These are phyloP conservation scores for Leptographium flavum DNA, from an alignment of 2,329 filamentous ascomycete genomes.

Conservation along the genomic window DNA sequence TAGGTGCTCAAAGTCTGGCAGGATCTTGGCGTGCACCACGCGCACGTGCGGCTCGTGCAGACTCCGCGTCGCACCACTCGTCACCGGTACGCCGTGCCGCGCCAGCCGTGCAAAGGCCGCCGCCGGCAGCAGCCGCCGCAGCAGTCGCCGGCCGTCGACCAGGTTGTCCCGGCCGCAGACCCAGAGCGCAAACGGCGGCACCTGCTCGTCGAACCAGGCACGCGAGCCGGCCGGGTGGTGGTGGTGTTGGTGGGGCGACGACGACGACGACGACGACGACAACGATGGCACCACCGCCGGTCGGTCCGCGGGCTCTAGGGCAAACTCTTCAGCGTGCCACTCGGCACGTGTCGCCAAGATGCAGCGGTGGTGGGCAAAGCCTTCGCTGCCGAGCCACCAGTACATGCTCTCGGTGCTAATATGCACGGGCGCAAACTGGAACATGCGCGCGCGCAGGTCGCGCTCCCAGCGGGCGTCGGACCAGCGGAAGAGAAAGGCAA, in stretches of 20 bases:
- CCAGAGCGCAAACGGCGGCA: slow-evolving; percentile 80
- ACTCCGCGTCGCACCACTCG: slow-evolving; percentile 4
- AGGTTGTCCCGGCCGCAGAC: slow-evolving; percentile 70
- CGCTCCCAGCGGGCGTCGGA: slow-evolving; percentile 73
- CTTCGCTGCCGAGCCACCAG: slow-evolving; percentile 87
- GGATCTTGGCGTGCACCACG: slow-evolving; percentile 68
- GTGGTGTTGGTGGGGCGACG: slow-evolving; percentile 19
- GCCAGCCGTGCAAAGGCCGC: neutral
- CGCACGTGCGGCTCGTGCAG: slow-evolving; percentile 69
- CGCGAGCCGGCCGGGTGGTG: slow-evolving; percentile 24
- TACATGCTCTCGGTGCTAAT: slow-evolving; percentile 82
- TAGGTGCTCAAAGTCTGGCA: slow-evolving; percentile 82
- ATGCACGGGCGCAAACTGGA: slow-evolving; percentile 85
- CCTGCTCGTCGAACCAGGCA: slow-evolving; percentile 71
- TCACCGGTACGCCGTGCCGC: neutral
- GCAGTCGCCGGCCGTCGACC: slow-evolving; percentile 64
- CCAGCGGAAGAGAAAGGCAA: slow-evolving; percentile 84
- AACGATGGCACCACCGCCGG: slow-evolving; percentile 1
- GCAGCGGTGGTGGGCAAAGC: slow-evolving; percentile 67
- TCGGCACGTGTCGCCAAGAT: slow-evolving; percentile 70
- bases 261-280: neutral
- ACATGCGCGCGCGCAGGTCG: slow-evolving; percentile 65
- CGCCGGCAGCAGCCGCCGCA: slow-evolving; percentile 52
- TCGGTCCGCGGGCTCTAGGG: slow-evolving; percentile 13
- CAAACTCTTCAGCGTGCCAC: slow-evolving; percentile 41